A percentile compares a stretch with the other conserved stretches of the same genome.
Conservation (phyloP, 768 basidiomycete genomes). For the Mycena vitilis region DNA sequence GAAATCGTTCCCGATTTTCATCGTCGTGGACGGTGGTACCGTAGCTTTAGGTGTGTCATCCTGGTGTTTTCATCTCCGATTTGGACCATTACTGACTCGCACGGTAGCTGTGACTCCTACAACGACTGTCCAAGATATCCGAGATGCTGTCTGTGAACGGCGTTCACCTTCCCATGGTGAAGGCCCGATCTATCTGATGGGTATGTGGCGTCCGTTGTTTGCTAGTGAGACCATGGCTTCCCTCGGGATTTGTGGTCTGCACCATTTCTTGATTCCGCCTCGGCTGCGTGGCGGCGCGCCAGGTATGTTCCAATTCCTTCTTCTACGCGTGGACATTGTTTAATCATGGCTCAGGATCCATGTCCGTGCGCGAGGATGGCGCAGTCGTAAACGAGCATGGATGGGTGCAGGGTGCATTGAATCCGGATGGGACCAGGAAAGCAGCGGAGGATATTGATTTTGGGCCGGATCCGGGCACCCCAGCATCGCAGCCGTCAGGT, state of each 20-base stretch:
- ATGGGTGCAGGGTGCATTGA: constrained; percentile 4
- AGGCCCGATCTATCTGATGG: constrained; percentile 11
- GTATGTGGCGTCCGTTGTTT: constrained; percentile 1
- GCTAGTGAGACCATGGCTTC: background rate
- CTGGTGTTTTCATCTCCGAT: background rate
- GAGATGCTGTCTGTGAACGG: constrained; percentile 7
- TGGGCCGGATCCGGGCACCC: background rate
- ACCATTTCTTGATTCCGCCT: constrained; percentile 2
- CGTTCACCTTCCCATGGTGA: background rate
- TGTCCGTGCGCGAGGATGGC: background rate
- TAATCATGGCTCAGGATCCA: background rate
- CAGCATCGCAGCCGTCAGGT: background rate
- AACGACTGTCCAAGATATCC: constrained; percentile 7
- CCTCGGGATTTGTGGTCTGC: background rate
- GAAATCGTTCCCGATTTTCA: too few species aligned
- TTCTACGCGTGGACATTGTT: background rate
- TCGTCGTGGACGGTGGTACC: too few species aligned
- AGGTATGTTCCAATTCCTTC: constrained; percentile 1
- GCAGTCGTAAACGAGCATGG: background rate
- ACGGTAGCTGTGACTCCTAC: constrained; percentile 4
- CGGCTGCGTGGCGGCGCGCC: background rate
- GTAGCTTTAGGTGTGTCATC: background rate
- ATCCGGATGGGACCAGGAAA: constrained; percentile 26
- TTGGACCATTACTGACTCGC: too few species aligned
- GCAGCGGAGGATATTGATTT: background rate